Evolutionary conservation across 208 protist species (phyloP).

Genomic region (Leishmania braziliensis): DNA sequence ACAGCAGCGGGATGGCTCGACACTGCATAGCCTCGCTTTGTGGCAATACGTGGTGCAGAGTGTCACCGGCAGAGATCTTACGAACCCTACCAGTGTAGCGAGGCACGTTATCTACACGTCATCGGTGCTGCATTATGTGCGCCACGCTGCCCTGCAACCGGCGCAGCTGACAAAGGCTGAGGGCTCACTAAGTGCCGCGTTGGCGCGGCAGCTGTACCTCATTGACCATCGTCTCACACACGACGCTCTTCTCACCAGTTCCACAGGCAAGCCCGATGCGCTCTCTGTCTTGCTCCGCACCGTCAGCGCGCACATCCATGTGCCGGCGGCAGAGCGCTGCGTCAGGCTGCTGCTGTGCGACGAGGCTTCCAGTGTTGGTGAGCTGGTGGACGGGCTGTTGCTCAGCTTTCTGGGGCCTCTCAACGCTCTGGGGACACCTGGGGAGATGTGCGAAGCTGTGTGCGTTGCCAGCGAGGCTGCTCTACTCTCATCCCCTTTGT

Average conservation of each 20-base stretch:
- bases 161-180: conserved; percentile 1
- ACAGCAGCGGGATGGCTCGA: background rate
- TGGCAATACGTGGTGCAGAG: conserved; percentile 19
- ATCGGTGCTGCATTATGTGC: conserved; percentile 3
- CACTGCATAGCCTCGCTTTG: background rate
- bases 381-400: conserved; percentile 11
- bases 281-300: conserved; percentile 13
- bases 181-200: background rate
- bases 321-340: conserved; percentile 14
- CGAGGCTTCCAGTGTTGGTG: background rate
- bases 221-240: background rate
- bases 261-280: background rate
- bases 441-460: conserved; percentile 18
- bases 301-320: conserved; percentile 3
- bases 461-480: conserved; percentile 10
- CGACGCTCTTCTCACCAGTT: background rate
- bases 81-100: background rate
- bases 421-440: background rate
- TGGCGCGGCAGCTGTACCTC: background rate
- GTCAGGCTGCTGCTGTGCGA: background rate
- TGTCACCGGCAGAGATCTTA: background rate
- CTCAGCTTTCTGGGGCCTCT: conserved; percentile 17
- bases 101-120: conserved; percentile 1
- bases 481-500: background rate
- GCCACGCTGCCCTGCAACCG: background rate